Evolutionary conservation across 2,329 filamentous ascomycete genomes (phyloP).

Genomic region (Cadophora luteo-olivacea): DNA sequence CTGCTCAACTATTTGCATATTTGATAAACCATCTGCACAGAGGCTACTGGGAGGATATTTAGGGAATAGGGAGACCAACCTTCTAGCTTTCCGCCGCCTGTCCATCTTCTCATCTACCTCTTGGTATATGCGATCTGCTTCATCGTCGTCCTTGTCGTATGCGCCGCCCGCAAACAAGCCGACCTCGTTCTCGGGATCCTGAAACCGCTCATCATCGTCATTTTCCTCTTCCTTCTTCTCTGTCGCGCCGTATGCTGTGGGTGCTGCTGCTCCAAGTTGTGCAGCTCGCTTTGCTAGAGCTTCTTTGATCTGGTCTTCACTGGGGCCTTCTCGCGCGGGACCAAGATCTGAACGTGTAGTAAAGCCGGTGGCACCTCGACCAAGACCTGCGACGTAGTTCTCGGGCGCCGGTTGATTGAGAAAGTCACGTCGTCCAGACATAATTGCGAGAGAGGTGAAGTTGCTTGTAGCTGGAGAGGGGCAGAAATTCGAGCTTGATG

Average conservation of each 20-base stretch:
- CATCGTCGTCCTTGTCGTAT: conserved; percentile 97
- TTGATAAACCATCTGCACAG: conserved; percentile 70
- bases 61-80: conserved; percentile 65
- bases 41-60: conserved; percentile 39
- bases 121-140: conserved; percentile 94
- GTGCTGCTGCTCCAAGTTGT: conserved; percentile 74
- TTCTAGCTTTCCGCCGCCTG: conserved; percentile 81
- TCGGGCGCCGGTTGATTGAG: conserved; percentile 84
- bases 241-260: conserved; percentile 72
- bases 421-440: conserved; percentile 75
- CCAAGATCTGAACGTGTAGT: conserved; percentile 97
- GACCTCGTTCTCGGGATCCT: conserved; percentile 96
- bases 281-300: conserved; percentile 93
- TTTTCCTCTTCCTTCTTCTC: conserved; percentile 66
- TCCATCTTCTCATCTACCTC: conserved; percentile 98
- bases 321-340: conserved; percentile 92
- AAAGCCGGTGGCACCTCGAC: conserved; percentile 97
- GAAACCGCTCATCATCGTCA: conserved; percentile 77
- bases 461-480: neutral
- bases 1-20: conserved; percentile 70
- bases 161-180: conserved; percentile 94
- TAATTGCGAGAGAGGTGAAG: conserved; percentile 25
- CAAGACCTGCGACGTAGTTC: conserved; percentile 94
- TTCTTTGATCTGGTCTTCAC: conserved; percentile 98
- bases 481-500: neutral